Base-by-base conservation (phyloP, 2,329 filamentous ascomycete genomes). In the Didymella pinodella region DNA sequence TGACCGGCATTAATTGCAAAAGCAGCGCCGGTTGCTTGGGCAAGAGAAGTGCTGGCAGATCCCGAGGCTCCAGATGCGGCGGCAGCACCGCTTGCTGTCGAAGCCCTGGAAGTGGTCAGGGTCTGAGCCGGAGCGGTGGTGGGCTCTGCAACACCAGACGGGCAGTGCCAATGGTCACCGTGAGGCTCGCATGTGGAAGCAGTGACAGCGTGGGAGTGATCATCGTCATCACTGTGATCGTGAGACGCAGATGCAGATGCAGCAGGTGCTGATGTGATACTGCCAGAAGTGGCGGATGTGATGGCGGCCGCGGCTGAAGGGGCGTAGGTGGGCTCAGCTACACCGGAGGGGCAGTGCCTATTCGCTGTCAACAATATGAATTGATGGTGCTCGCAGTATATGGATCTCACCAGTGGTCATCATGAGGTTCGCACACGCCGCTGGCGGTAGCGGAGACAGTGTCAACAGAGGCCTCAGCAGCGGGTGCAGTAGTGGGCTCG, bases 131-230 rank as follows among this genome's bases (percentile, higher is more conserved):
- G 68, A 2, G 48, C 41, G 10, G 65, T 64, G 1, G 65, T 69
- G 10, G 69, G 69, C 59, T 71, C 64, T 2, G 68, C 34, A n/a
- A 71, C 68, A n/a, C 69, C 68, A 16, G 58, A 60, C 0, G 68
- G 69, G 44, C 69, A 71, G 58, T 70, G 64, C 68, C 68, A 72
- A 58, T 73, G 69, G 48, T 71, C 67, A 31, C 53, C 57, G 43
- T 66, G 71, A 31, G 69, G 67, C 48, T 68, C 66, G 53, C 71
- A 73, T 2, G 67, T 71, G 40, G 66, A 54, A 7, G 68, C 70
- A 1, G 70, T 71, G n/a, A 55, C 67, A 16, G 63, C 62, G 22
- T 70, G 64, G 25, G 65, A 62, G 45, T 71, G 65, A 16, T 72
- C 57, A 29, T 48, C 45, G 2, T 70, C 61, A 18, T 69, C 62